Conservation (phyloP, 2,329 filamentous ascomycete genomes). For the Phaeomoniella chlamydospora region DNA sequence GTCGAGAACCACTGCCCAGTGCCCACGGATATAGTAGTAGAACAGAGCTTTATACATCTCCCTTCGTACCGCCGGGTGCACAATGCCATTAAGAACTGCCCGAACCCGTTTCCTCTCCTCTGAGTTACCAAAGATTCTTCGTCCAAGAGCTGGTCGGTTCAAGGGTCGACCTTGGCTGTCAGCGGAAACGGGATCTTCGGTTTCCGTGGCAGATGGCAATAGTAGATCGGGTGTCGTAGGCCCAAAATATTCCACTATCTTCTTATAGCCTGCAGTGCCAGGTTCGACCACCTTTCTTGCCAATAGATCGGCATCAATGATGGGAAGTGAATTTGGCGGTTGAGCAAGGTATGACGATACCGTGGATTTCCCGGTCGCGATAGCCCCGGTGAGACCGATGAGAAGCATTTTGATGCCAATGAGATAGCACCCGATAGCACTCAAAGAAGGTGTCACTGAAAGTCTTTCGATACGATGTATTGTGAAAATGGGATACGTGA, state of each 20-base stretch:
- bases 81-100: conserved; percentile 69
- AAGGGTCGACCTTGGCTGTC: conserved; percentile 52
- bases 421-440: no score
- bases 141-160: conserved; percentile 73
- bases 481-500: no score
- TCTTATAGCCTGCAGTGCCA: conserved; percentile 67
- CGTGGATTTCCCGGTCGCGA: conserved; percentile 96
- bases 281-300: conserved; percentile 91
- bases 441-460: no score
- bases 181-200: conserved; percentile 18
- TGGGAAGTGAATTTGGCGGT: conserved; percentile 70
- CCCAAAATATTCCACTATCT: conserved; percentile 69
- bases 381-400: conserved; percentile 90
- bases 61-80: conserved; percentile 76
- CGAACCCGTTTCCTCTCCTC: conserved; percentile 58
- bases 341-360: conserved; percentile 70
- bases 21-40: conserved; percentile 56
- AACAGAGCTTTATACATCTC: conserved; percentile 68
- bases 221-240: conserved; percentile 77
- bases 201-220: conserved; percentile 38
- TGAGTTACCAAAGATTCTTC: conserved; percentile 70
- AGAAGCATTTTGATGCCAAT: conserved; percentile 68
- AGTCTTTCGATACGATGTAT: no score
- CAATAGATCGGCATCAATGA: conserved; percentile 87
- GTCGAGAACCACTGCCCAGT: conserved; percentile 85